Conservation (phyloP, 2,329 filamentous ascomycete genomes). For the Huntiella moniliformis region DNA sequence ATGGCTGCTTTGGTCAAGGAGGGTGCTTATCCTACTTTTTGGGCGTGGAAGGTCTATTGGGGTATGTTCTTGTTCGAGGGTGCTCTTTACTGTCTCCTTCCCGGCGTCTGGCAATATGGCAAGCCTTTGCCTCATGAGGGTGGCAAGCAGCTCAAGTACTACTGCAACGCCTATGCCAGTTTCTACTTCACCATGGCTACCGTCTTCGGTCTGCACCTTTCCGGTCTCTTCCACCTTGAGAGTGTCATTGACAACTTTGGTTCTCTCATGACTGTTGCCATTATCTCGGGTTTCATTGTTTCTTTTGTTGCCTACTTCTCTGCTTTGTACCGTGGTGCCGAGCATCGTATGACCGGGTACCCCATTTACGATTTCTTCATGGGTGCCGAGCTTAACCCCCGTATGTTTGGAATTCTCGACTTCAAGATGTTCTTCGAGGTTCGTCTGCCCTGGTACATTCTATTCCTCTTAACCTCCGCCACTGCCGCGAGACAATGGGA, state of each 20-base stretch:
- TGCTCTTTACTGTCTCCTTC: conserved; percentile 64
- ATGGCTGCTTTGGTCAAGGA: conserved; percentile 57
- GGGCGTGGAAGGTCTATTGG: conserved; percentile 93
- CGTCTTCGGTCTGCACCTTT: conserved; percentile 56
- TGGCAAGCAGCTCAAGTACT: conserved; percentile 79
- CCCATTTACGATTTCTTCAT: conserved; percentile 86
- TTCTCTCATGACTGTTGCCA: conserved; percentile 78
- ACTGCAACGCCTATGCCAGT: conserved; percentile 75
- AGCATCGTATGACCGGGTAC: conserved; percentile 84
- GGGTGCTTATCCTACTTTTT: conserved; percentile 62
- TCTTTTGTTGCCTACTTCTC: conserved; percentile 74
- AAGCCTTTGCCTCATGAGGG: conserved; percentile 69
- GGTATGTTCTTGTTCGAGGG: conserved; percentile 72
- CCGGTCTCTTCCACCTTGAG: conserved; percentile 73
- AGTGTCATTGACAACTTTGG: conserved; percentile 92
- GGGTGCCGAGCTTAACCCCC: conserved; percentile 75
- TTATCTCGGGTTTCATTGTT: conserved; percentile 73
- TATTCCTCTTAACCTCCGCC: conserved; percentile 59
- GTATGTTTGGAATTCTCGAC: conserved; percentile 71
- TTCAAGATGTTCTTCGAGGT: conserved; percentile 98
- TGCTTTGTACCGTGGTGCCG: conserved; percentile 56
- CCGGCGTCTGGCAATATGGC: conserved; percentile 72
- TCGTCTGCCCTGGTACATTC: conserved; percentile 78
- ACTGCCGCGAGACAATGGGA: conserved; percentile 71
- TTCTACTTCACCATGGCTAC: conserved; percentile 72